These are phyloP conservation scores for Pythium periplocum DNA, from an alignment of 352 stramenopile genomes.

Conservation along the genomic window DNA sequence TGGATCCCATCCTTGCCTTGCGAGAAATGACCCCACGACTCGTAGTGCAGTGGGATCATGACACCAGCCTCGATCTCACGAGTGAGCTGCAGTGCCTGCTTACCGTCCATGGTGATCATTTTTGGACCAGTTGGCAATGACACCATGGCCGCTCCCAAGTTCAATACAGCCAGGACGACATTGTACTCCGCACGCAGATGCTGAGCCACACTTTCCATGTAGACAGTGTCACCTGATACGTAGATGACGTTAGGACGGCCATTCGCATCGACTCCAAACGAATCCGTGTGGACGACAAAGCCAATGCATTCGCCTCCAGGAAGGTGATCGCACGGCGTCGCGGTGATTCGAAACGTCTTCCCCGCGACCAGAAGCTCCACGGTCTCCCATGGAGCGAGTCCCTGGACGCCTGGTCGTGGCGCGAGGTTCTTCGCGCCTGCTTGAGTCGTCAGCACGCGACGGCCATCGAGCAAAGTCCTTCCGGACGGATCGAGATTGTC, in stretches of 20 bases:
- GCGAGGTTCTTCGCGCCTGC: slow-evolving; percentile 37
- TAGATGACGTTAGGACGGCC: slow-evolving; percentile 32
- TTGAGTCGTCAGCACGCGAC: slow-evolving; percentile 28
- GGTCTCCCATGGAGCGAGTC: slow-evolving; percentile 26
- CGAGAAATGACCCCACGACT: slow-evolving; percentile 38
- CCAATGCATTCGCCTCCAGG: slow-evolving; percentile 27
- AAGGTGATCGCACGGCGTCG: slow-evolving; percentile 30
- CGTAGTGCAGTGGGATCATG: slow-evolving; percentile 35
- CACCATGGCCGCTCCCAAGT: slow-evolving; percentile 23
- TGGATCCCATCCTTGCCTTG: slow-evolving; percentile 1
- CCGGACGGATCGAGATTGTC: slow-evolving; percentile 33
- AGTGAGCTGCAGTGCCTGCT: slow-evolving; percentile 19
- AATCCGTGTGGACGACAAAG: slow-evolving; percentile 29
- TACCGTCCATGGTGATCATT: slow-evolving; percentile 28
- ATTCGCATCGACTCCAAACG: slow-evolving; percentile 21
- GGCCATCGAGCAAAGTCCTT: slow-evolving; percentile 32
- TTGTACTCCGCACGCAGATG: slow-evolving; percentile 24
- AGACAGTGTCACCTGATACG: slow-evolving; percentile 31
- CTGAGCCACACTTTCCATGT: slow-evolving; percentile 23
- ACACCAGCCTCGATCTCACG: slow-evolving; percentile 22
- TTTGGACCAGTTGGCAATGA: slow-evolving; percentile 1
- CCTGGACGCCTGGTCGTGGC: slow-evolving; percentile 28
- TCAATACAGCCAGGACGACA: slow-evolving; percentile 29
- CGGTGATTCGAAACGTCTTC: slow-evolving; percentile 34
- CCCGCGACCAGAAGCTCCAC: slow-evolving; percentile 20